These are phyloP conservation scores for Kazachstania kunashirensis DNA, from an alignment of 805 yeast species.

Conservation along the genomic window DNA sequence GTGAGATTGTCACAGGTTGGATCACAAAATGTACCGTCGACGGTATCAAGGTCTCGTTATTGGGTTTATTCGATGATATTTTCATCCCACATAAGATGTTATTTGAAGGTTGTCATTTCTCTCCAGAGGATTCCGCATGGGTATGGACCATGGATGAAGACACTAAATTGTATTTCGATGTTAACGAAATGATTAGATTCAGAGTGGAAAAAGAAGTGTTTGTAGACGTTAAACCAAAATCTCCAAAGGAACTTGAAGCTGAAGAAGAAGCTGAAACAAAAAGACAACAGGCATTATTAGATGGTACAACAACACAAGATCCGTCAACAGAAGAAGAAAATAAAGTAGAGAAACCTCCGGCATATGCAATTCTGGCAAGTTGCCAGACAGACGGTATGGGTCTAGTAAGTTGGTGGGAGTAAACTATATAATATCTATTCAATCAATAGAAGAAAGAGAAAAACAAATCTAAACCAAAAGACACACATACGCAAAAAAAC, in stretches of 20 bases:
- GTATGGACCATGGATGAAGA: constrained; percentile 75
- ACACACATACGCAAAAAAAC: too few species aligned
- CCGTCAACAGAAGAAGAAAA: constrained; percentile 8
- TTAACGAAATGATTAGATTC: constrained; percentile 84
- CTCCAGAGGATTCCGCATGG: constrained; percentile 84
- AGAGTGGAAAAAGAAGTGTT: constrained; percentile 85
- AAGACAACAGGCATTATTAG: constrained; percentile 2
- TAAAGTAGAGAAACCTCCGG: constrained; percentile 44
- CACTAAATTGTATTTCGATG: constrained; percentile 70
- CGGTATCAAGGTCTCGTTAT: constrained; percentile 57
- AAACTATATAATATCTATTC: too few species aligned
- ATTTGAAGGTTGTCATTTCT: constrained; percentile 65
- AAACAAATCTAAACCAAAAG: too few species aligned
- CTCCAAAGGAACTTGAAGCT: constrained; percentile 45
- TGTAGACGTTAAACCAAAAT: constrained; percentile 70
- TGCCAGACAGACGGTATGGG: constrained; percentile 98
- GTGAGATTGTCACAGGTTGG: constrained; percentile 90
- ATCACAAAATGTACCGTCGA: constrained; percentile 78
- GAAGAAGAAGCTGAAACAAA: constrained; percentile 24
- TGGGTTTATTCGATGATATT: constrained; percentile 87
- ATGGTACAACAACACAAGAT: background rate
- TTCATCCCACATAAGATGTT: constrained; percentile 76
- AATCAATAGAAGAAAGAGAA: too few species aligned
- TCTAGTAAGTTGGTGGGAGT: constrained; percentile 93
- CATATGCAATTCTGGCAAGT: constrained; percentile 78